Evolutionary conservation across 2,329 filamentous ascomycete species (phyloP), one percentile per base, ranked within the genome.

Genomic region (Colletotrichum sp.): DNA sequence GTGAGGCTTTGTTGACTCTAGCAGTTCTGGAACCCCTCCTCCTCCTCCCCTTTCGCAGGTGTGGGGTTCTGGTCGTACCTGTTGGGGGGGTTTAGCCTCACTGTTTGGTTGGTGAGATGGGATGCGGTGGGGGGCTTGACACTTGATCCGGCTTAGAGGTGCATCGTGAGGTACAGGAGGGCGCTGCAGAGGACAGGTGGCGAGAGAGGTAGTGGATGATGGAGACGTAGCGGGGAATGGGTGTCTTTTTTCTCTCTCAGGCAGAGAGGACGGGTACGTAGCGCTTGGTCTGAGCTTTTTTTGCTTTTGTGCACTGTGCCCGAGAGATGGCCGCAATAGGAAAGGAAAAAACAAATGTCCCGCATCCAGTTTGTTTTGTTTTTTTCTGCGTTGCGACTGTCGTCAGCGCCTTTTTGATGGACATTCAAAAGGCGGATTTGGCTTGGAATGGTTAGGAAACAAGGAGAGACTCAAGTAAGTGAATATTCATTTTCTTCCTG

Each of bases 281-380:
- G n/a, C 26, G 28, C 12, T 3, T 48, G 28, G 30, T 28, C 48
- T 16, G 48, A 48, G 64, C 34, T 30, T 52, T 32, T n/a, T 16
- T 21, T 48, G 12, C 10, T 21, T 21, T 48, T 12, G 43, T 48
- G 24, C 58, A 74, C 71, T 65, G 72, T 71, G 71, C 15, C n/a
- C 26, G 21, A 55, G 24, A 26, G 26, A 26, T 15, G 24, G 64
- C 73, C 70, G 73, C 70, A 73, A 64, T 75, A 73, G 73, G 73
- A 73, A 75, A 75, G 64, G 63, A 65, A 75, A 67, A 75, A 68
- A 75, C 60, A 71, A 75, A 36, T 61, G 43, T 68, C 57, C 73
- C 73, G 64, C 73, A 68, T 75, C 36, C 64, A 60, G 34, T 48
- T 48, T 61, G 55, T 65, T 68, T 68, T 73, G 68, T 61, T 34